These are phyloP conservation scores for Wickerhamiella pararugosa DNA, from an alignment of 1,139 yeast genomes.

Conservation along the genomic window DNA sequence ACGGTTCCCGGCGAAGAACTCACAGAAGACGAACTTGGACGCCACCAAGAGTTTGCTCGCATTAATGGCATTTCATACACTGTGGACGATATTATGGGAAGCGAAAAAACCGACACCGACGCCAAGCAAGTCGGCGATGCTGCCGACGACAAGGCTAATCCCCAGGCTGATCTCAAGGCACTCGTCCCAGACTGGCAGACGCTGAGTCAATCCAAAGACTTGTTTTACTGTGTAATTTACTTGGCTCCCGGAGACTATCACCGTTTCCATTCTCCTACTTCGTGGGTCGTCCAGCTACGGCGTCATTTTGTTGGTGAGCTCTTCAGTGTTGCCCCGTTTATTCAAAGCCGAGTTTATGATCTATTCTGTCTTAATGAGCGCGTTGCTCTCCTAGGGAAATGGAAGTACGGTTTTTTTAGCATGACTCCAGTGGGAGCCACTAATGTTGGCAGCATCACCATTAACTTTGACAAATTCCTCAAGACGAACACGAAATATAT, in stretches of 20 bases:
- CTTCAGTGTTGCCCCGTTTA: constrained; percentile 92
- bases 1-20: constrained; percentile 5
- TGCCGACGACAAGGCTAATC: constrained; percentile 16
- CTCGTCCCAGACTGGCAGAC: constrained; percentile 18
- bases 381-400: constrained; percentile 85
- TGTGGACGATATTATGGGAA: constrained; percentile 53
- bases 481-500: constrained; percentile 57
- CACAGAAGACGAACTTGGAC: constrained; percentile 26
- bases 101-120: constrained; percentile 15
- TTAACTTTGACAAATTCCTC: constrained; percentile 84
- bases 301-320: constrained; percentile 95
- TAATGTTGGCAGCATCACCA: constrained; percentile 86
- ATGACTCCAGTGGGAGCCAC: constrained; percentile 99
- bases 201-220: constrained; percentile 33
- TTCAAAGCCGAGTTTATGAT: constrained; percentile 75
- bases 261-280: constrained; percentile 89
- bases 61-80: constrained; percentile 63
- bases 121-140: constrained; percentile 23
- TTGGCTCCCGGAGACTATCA: constrained; percentile 98
- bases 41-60: constrained; percentile 67
- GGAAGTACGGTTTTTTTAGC: constrained; percentile 94
- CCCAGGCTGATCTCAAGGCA: constrained; percentile 2
- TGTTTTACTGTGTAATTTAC: constrained; percentile 83
- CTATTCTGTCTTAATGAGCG: constrained; percentile 87
- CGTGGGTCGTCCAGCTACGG: constrained; percentile 89